phyloP scores from a whole-genome alignment of 2,329 filamentous ascomycete genomes.

The Pseudocercospora fijiensis region DNA sequence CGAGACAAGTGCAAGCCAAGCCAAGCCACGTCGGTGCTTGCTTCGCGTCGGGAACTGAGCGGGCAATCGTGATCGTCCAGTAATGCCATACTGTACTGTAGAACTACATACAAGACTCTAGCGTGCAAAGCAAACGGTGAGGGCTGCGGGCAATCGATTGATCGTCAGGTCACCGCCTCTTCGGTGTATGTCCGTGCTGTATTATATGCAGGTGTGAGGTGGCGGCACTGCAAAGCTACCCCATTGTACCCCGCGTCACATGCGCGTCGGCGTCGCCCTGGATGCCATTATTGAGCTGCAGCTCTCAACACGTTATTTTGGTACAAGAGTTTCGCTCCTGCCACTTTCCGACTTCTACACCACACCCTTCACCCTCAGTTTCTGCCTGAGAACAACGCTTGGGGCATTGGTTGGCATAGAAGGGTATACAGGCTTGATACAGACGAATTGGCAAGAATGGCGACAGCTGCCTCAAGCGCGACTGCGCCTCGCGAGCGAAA shows the following conservation, averaged over 20 bases:
- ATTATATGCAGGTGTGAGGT: neutral
- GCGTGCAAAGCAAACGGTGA: no score
- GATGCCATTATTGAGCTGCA: no score
- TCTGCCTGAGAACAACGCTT: conserved; percentile 3
- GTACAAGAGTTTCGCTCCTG: neutral
- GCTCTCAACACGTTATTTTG: neutral
- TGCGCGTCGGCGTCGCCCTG: neutral
- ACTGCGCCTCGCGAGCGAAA: conserved; percentile 65
- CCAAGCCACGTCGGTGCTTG: neutral
- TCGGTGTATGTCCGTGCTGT: no score
- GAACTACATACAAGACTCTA: no score
- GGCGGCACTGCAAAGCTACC: neutral
- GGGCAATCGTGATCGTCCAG: neutral
- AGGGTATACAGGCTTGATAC: neutral
- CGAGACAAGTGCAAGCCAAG: no score
- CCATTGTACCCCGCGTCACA: neutral
- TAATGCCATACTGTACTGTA: no score
- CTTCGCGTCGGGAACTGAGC: neutral
- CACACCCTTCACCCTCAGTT: conserved; percentile 1
- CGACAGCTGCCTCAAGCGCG: conserved; percentile 33
- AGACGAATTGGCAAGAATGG: neutral
- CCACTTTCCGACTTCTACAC: neutral
- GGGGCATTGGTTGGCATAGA: conserved; percentile 1
- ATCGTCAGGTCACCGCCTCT: conserved; percentile 6
- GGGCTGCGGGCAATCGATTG: neutral